A percentile compares a stretch with the other conserved stretches of the same genome.
Evolutionary conservation across 2,329 filamentous ascomycete species (phyloP).

Genomic region (Ceratocystis lukuohia): DNA sequence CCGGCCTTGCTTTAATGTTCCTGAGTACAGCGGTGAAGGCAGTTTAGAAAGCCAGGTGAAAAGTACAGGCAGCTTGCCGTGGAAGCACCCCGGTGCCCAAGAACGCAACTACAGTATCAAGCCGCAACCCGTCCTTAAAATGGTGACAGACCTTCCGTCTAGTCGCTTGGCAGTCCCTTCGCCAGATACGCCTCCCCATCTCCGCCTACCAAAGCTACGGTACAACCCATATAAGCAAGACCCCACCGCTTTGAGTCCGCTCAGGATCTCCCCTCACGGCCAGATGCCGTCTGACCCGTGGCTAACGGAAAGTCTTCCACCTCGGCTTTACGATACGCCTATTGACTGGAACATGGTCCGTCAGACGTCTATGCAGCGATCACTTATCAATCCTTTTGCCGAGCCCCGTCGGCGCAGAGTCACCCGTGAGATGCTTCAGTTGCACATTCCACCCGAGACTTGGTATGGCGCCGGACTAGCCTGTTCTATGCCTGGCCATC

Average conservation of each 20-base stretch:
- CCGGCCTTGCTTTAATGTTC: background rate
- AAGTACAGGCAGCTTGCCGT: background rate
- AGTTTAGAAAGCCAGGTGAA: background rate
- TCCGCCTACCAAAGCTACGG: background rate
- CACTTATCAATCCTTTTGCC: constrained; percentile 13
- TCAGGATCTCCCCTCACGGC: background rate
- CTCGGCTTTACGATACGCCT: constrained; percentile 1
- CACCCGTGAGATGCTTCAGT: constrained; percentile 2
- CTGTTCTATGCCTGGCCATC: background rate
- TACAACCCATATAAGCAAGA: constrained; percentile 12
- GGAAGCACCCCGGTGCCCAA: background rate
- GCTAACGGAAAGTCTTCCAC: constrained; percentile 22
- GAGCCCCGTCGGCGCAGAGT: background rate
- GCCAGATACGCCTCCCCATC: background rate
- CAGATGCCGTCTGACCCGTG: constrained; percentile 24
- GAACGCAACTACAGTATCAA: background rate
- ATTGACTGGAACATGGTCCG: constrained; percentile 15
- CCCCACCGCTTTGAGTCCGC: background rate
- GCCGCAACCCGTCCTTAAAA: background rate
- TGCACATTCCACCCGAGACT: constrained; percentile 9
- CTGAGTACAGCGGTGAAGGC: background rate
- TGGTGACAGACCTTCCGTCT: background rate
- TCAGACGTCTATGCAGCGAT: constrained; percentile 11
- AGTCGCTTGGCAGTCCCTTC: background rate
- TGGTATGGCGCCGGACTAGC: constrained; percentile 13